Conservation (phyloP, 305 asterid species). For the Caryopteris hybrid region DNA sequence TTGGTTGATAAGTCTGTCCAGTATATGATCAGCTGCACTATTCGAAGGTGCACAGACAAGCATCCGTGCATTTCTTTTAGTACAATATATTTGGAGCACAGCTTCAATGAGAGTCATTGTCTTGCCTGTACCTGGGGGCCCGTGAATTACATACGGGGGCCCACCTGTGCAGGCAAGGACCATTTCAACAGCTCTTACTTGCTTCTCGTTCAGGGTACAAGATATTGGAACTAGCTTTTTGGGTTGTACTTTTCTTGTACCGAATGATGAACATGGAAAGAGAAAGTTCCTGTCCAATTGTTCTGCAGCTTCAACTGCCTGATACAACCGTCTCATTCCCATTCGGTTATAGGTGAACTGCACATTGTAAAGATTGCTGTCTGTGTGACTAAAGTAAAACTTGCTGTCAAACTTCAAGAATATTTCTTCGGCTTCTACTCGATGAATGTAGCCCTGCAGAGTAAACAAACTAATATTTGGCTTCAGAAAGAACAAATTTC, state of each 20-base stretch:
- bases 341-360: conserved; percentile 65
- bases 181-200: conserved; percentile 56
- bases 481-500: neutral
- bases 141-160: conserved; percentile 79
- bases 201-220: conserved; percentile 59
- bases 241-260: conserved; percentile 24
- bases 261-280: conserved; percentile 49
- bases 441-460: conserved; percentile 72
- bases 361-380: conserved; percentile 51
- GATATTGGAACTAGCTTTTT: conserved; percentile 49
- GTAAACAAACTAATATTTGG: conserved; percentile 19
- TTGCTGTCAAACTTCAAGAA: conserved; percentile 48
- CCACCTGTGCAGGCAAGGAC: conserved; percentile 74
- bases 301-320: conserved; percentile 76
- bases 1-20: conserved; percentile 52
- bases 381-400: conserved; percentile 56
- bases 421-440: conserved; percentile 87
- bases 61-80: conserved; percentile 33
- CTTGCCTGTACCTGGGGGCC: conserved; percentile 99
- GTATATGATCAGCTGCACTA: conserved; percentile 82
- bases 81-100: conserved; percentile 59
- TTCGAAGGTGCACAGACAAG: conserved; percentile 97
- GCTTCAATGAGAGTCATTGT: conserved; percentile 81
- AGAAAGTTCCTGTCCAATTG: conserved; percentile 46
- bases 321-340: conserved; percentile 61